These are phyloP conservation scores for Filobasidium uniguttulatum DNA, from an alignment of 1,284 basidiomycete species.

Conservation along the genomic window DNA sequence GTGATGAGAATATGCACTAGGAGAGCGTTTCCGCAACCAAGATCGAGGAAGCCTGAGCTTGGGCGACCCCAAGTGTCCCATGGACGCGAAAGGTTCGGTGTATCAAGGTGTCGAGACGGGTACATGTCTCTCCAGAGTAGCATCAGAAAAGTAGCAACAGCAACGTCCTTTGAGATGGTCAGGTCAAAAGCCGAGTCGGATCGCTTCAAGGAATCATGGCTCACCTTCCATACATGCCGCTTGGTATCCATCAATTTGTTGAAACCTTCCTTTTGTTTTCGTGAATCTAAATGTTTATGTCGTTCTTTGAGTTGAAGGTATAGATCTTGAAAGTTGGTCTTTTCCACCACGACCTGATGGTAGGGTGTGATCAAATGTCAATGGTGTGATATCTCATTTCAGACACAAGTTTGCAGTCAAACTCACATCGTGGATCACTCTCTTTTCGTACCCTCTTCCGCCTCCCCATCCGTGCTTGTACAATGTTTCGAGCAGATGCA, in stretches of 20 bases:
- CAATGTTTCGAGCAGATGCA: slow-evolving; percentile 64
- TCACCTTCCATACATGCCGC: slow-evolving; percentile 36
- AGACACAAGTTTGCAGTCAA: neutral
- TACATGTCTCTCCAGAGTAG: slow-evolving; percentile 73
- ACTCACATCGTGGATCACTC: slow-evolving; percentile 62
- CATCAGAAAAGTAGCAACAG: slow-evolving; percentile 83
- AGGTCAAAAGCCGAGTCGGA: neutral
- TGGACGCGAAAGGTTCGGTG: slow-evolving; percentile 12
- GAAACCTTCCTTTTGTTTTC: slow-evolving; percentile 59
- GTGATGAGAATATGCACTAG: slow-evolving; percentile 67
- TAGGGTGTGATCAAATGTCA: neutral
- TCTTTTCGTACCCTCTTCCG: slow-evolving; percentile 65
- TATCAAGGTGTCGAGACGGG: slow-evolving; percentile 19
- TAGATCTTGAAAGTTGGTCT: slow-evolving; percentile 73
- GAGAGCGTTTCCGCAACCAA: slow-evolving; percentile 79
- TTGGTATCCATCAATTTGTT: slow-evolving; percentile 34
- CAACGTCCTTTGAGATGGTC: slow-evolving; percentile 50
- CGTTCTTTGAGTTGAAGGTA: slow-evolving; percentile 74
- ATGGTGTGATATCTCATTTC: neutral
- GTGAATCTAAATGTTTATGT: slow-evolving; percentile 65
- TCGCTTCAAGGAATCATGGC: slow-evolving; percentile 8
- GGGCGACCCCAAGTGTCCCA: slow-evolving; percentile 65
- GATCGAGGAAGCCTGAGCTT: slow-evolving; percentile 70
- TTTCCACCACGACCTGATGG: slow-evolving; percentile 47
- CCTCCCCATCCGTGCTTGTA: slow-evolving; percentile 76